Evolutionary conservation across 768 basidiomycete species (phyloP).

Genomic region (Mycena sanguinolenta): DNA sequence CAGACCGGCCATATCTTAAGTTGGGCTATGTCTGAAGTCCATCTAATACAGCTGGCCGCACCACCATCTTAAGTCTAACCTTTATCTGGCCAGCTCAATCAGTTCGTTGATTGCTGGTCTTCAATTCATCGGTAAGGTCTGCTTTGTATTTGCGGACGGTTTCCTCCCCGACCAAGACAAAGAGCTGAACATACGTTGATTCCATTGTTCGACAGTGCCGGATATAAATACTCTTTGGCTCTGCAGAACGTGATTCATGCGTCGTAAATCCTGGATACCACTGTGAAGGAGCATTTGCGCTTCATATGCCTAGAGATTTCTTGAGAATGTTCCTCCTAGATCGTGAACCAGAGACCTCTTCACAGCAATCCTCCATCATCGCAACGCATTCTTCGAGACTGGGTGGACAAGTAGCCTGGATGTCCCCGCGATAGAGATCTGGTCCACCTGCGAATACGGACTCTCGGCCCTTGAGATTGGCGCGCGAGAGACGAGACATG

Average conservation of each 20-base stretch:
- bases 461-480: conserved; percentile 70
- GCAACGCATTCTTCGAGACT: conserved; percentile 81
- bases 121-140: conserved; percentile 83
- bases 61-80: too few species aligned
- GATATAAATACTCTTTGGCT: conserved; percentile 68
- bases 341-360: conserved; percentile 67
- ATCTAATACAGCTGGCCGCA: too few species aligned
- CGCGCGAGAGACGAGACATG: conserved; percentile 69
- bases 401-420: conserved; percentile 75
- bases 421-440: conserved; percentile 75
- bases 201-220: neutral
- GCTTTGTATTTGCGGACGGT: conserved; percentile 82
- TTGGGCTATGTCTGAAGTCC: too few species aligned
- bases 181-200: conserved; percentile 64
- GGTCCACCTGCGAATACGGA: conserved; percentile 80
- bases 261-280: conserved; percentile 78
- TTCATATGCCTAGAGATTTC: conserved; percentile 66
- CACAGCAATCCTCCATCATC: conserved; percentile 86
- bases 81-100: conserved; percentile 73
- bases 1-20: too few species aligned
- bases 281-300: conserved; percentile 77
- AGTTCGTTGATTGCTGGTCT: conserved; percentile 85
- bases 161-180: conserved; percentile 78
- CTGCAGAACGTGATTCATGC: conserved; percentile 77
- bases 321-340: too few species aligned